Percentiles rank a stretch among this genome's conserved stretches.
These are phyloP conservation scores for Physaria fendleri DNA, from an alignment of 345 rosid species.

Conservation along the genomic window DNA sequence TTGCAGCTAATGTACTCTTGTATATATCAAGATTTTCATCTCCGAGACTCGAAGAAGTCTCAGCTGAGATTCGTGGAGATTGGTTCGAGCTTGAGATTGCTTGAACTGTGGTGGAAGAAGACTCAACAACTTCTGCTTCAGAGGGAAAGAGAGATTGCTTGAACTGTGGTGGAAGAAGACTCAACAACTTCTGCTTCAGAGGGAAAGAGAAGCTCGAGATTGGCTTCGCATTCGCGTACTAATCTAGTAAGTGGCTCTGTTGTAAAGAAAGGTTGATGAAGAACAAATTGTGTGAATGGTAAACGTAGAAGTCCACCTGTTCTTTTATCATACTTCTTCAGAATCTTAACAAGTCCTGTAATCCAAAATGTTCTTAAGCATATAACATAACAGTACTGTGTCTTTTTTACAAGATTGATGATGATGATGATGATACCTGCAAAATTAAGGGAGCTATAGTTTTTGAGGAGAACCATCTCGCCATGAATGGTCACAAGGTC, in stretches of 20 bases:
- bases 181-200: conserved; percentile 81
- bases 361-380: conserved; percentile 10
- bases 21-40: conserved; percentile 63
- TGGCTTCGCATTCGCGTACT: conserved; percentile 79
- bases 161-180: too few species aligned
- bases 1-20: conserved; percentile 89
- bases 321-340: conserved; percentile 88
- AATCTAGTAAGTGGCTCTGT: conserved; percentile 79
- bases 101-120: conserved; percentile 13
- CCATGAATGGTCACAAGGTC: conserved; percentile 88
- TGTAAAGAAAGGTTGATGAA: conserved; percentile 77
- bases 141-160: conserved; percentile 78
- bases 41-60: conserved; percentile 47
- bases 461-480: conserved; percentile 91
- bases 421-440: conserved; percentile 74
- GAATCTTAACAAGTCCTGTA: conserved; percentile 71
- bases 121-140: conserved; percentile 81
- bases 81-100: conserved; percentile 12
- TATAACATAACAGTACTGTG: background rate
- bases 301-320: conserved; percentile 72
- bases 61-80: conserved; percentile 28
- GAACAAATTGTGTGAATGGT: conserved; percentile 75
- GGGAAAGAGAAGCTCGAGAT: conserved; percentile 88
- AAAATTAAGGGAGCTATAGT: conserved; percentile 84
- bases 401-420: too few species aligned